Conservation (phyloP, 2,329 filamentous ascomycete species). For the Monilinia fructigena region DNA sequence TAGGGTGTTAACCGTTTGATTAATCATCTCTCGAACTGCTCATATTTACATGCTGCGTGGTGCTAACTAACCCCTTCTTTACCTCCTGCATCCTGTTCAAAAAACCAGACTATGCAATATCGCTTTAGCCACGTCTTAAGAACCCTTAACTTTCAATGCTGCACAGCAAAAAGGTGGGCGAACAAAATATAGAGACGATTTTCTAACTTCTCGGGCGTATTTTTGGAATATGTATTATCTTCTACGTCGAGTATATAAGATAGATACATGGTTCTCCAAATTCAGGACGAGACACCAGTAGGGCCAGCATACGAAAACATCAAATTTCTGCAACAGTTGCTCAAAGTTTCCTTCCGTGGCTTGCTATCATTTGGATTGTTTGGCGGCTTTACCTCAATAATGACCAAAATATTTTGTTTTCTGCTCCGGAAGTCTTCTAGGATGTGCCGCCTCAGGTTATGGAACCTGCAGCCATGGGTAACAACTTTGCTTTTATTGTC, state of each 20-base stretch:
- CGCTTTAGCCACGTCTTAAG: background rate
- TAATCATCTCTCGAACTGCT: background rate
- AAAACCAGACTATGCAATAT: background rate
- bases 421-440: background rate
- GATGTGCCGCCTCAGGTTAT: background rate
- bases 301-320: background rate
- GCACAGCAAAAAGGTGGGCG: background rate
- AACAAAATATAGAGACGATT: background rate
- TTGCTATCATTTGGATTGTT: background rate
- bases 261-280: constrained; percentile 2
- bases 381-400: background rate
- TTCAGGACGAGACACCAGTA: background rate
- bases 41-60: background rate
- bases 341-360: background rate
- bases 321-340: background rate
- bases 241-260: background rate
- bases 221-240: background rate
- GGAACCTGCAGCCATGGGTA: background rate
- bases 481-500: background rate
- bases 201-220: background rate
- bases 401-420: background rate
- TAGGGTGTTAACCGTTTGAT: background rate
- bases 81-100: background rate
- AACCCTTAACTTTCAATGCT: background rate
- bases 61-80: background rate